These are phyloP conservation scores for sorghum (Sorghum bicolor) DNA, from an alignment of 176 grass and related monocot species.

Conservation along the genomic window DNA sequence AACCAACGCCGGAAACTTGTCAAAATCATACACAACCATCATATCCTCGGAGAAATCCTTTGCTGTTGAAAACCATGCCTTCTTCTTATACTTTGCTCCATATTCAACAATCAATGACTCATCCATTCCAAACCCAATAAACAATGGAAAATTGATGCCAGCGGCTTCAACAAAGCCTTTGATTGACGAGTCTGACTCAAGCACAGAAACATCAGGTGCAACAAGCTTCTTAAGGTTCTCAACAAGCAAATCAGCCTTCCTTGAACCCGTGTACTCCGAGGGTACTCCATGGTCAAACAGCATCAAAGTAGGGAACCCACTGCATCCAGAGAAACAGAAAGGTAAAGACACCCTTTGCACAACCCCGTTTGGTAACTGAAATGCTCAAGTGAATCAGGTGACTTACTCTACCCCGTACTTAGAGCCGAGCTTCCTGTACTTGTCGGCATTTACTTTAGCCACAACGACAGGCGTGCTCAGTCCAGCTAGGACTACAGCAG, in stretches of 20 bases:
- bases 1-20: slow-evolving; percentile 81
- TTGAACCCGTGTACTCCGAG: slow-evolving; percentile 72
- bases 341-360: not conserved
- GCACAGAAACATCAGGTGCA: slow-evolving; percentile 63
- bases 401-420: slow-evolving; percentile 88
- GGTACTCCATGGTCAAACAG: slow-evolving; percentile 79
- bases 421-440: slow-evolving; percentile 68
- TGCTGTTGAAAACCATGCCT: slow-evolving; percentile 74
- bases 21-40: slow-evolving; percentile 80
- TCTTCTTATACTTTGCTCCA: slow-evolving; percentile 80
- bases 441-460: slow-evolving; percentile 83
- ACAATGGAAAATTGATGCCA: slow-evolving; percentile 60
- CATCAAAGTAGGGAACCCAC: slow-evolving; percentile 88
- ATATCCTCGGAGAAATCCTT: slow-evolving; percentile 82
- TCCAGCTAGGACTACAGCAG: slow-evolving; percentile 58
- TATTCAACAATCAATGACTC: slow-evolving; percentile 50
- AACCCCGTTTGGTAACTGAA: not conserved
- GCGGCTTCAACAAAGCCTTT: slow-evolving; percentile 61
- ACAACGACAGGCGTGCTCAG: slow-evolving; percentile 60
- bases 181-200: slow-evolving; percentile 56
- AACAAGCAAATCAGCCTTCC: slow-evolving; percentile 71
- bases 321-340: slow-evolving; percentile 40
- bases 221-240: slow-evolving; percentile 76
- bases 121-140: slow-evolving; percentile 78
- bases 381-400: not conserved